Percentiles rank a stretch among this genome's conserved stretches.
Conservation (phyloP, 371 early-diverging fungal species). For the Zopfochytrium polystomum region DNA sequence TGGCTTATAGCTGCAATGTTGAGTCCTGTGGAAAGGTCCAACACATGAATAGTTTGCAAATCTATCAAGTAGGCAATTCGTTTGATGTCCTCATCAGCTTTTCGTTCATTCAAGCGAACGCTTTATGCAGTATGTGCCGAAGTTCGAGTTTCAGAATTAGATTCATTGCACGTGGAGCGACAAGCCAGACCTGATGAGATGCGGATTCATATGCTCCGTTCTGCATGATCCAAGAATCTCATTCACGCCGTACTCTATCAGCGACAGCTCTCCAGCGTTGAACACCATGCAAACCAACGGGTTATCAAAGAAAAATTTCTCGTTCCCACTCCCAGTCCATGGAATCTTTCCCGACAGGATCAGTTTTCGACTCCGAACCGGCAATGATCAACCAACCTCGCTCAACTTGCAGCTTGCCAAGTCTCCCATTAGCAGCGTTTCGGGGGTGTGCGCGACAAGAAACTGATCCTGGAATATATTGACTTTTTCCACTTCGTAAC, state of each 20-base stretch:
- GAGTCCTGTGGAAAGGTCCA: slow-evolving; percentile 41
- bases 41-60: slow-evolving; percentile 50
- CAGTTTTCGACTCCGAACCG: background rate
- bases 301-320: slow-evolving; percentile 56
- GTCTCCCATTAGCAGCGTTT: slow-evolving; percentile 57
- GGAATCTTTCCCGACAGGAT: slow-evolving; percentile 34
- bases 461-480: slow-evolving; percentile 61
- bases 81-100: slow-evolving; percentile 42
- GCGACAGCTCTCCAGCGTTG: slow-evolving; percentile 56
- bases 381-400: slow-evolving; percentile 40
- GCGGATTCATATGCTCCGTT: slow-evolving; percentile 58
- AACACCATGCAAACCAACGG: slow-evolving; percentile 56
- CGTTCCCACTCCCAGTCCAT: slow-evolving; percentile 50
- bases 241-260: slow-evolving; percentile 60
- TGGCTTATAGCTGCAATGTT: slow-evolving; percentile 47
- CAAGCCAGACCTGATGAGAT: slow-evolving; percentile 47
- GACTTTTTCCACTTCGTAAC: slow-evolving; percentile 55
- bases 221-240: slow-evolving; percentile 54
- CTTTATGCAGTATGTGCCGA: too few species aligned
- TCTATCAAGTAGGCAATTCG: slow-evolving; percentile 55
- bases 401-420: slow-evolving; percentile 49
- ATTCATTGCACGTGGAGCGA: too few species aligned
- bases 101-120: slow-evolving; percentile 53
- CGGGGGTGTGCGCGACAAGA: slow-evolving; percentile 53
- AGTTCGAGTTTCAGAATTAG: too few species aligned